Evolutionary conservation across 2,329 filamentous ascomycete genomes (phyloP).

Genomic region (Phaeosphaeriaceae sp.): DNA sequence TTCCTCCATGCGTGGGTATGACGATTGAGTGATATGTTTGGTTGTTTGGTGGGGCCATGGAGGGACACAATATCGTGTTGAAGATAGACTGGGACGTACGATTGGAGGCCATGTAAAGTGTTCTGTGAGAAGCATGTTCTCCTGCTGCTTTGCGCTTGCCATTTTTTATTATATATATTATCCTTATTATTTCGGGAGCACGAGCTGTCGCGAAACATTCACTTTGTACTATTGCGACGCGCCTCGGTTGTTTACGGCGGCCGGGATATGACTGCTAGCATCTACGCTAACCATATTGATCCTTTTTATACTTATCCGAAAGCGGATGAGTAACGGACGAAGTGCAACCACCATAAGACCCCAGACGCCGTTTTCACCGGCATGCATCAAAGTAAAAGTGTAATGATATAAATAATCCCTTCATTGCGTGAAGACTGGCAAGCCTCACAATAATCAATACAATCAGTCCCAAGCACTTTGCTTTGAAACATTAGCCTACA

Average conservation of each 20-base stretch:
- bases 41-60: conserved; percentile 10
- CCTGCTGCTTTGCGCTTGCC: conserved; percentile 54
- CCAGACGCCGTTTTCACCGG: too few relatives aligned
- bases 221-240: conserved; percentile 26
- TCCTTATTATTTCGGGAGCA: neutral
- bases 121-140: conserved; percentile 79
- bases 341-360: too few relatives aligned
- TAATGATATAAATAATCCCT: conserved; percentile 2
- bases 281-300: neutral
- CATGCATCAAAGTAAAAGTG: neutral
- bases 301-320: neutral
- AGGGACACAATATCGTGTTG: neutral
- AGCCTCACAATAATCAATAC: conserved; percentile 11
- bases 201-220: conserved; percentile 11
- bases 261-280: conserved; percentile 17
- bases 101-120: conserved; percentile 94
- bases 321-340: neutral
- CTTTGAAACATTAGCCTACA: conserved; percentile 24
- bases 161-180: conserved; percentile 34
- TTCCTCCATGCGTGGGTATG: neutral
- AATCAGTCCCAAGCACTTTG: conserved; percentile 16
- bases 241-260: conserved; percentile 27
- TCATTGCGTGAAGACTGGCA: conserved; percentile 14
- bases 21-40: neutral
- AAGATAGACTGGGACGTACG: conserved; percentile 58